These are phyloP conservation scores for Craterostigma plantagineum DNA, from an alignment of 257 asterid genomes.

Conservation along the genomic window DNA sequence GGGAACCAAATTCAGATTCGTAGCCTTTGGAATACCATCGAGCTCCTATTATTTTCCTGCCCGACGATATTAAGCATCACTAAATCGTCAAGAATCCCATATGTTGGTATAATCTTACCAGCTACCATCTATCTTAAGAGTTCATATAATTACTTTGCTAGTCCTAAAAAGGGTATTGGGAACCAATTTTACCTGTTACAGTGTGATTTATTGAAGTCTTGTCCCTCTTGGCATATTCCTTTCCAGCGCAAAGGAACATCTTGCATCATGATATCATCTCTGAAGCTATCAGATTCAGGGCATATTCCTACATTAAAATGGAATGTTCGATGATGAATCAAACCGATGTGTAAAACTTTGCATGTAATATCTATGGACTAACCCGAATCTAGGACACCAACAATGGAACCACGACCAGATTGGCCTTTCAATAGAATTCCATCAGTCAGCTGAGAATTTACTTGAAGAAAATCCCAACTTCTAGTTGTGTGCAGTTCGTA, in stretches of 20 bases:
- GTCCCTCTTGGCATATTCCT: slow-evolving; percentile 20
- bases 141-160: too few species aligned
- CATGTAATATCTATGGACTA: neutral
- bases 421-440: slow-evolving; percentile 14
- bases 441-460: slow-evolving; percentile 7
- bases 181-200: slow-evolving; percentile 17
- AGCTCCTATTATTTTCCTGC: slow-evolving; percentile 25
- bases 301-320: slow-evolving; percentile 17
- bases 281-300: slow-evolving; percentile 28
- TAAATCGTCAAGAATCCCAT: too few species aligned
- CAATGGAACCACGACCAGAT: slow-evolving; percentile 12
- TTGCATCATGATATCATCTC: slow-evolving; percentile 11
- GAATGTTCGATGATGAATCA: neutral
- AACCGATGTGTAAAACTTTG: neutral
- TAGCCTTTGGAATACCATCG: slow-evolving; percentile 22
- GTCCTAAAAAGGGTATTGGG: too few species aligned
- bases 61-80: too few species aligned
- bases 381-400: slow-evolving; percentile 23
- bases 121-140: too few species aligned
- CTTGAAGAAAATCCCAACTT: slow-evolving; percentile 24
- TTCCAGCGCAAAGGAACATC: slow-evolving; percentile 19
- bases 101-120: too few species aligned
- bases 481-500: slow-evolving; percentile 20
- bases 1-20: slow-evolving; percentile 16
- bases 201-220: slow-evolving; percentile 16